These are phyloP conservation scores for Scedosporium apiospermum DNA, from an alignment of 2,329 filamentous ascomycete genomes.

Conservation along the genomic window DNA sequence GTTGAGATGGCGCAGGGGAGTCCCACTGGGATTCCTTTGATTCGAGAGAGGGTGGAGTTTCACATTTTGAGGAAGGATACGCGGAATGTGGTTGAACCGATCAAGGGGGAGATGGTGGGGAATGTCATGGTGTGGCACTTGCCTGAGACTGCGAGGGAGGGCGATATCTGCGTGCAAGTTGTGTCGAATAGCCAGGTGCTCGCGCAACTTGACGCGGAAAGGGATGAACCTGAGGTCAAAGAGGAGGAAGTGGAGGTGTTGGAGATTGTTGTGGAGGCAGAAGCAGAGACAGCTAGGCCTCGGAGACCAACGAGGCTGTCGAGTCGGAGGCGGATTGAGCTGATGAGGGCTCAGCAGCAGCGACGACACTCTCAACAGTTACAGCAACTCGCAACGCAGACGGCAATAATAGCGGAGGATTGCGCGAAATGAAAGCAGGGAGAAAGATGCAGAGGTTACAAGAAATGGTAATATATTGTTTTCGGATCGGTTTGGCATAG, in stretches of 20 bases:
- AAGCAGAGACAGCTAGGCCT: background rate
- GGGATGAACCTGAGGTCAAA: background rate
- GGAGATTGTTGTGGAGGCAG: background rate
- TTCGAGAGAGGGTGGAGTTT: background rate
- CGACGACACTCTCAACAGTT: background rate
- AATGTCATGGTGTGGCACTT: background rate
- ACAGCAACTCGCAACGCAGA: background rate
- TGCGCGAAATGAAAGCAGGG: no score
- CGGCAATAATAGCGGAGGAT: background rate
- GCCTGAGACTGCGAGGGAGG: background rate
- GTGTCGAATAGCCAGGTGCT: background rate
- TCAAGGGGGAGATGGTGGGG: conserved; percentile 1
- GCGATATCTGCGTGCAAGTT: background rate
- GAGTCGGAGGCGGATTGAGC: background rate
- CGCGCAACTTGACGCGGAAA: background rate
- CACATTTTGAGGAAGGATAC: background rate
- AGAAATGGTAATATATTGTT: no score
- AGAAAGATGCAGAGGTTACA: no score
- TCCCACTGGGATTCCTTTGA: background rate
- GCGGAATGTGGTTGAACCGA: background rate
- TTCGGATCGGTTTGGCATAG: no score
- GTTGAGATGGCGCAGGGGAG: conserved; percentile 1
- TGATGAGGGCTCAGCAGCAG: background rate
- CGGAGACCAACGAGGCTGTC: background rate
- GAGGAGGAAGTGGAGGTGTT: background rate